Conservation (phyloP, 306 rosid genomes). For the Medicago arabica region DNA sequence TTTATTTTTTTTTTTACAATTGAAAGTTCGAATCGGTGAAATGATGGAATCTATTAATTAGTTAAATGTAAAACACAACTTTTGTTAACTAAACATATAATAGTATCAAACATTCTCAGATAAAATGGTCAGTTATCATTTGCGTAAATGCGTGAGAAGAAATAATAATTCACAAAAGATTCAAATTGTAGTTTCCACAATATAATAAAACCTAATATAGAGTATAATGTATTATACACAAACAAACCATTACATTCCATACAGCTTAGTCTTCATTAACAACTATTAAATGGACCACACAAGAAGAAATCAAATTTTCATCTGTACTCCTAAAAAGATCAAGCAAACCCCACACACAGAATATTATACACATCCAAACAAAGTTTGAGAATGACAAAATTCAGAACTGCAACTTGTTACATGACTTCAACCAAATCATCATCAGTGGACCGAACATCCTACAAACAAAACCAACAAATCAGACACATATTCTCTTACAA, state of each 20-base stretch:
- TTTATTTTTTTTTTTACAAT: too few relatives aligned
- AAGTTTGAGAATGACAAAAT: conserved; percentile 41
- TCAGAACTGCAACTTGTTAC: conserved; percentile 38
- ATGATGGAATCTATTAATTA: too few relatives aligned
- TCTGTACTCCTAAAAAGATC: conserved; percentile 49
- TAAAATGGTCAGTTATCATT: background rate
- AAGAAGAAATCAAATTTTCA: conserved; percentile 37
- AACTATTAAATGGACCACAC: background rate
- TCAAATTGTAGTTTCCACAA: background rate
- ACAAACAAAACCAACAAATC: background rate
- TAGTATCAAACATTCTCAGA: too few relatives aligned
- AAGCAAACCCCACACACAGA: conserved; percentile 51
- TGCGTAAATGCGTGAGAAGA: background rate
- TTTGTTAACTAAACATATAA: too few relatives aligned
- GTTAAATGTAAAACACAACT: too few relatives aligned
- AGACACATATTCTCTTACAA: conserved; percentile 4
- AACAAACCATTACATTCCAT: background rate
- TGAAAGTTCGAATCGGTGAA: too few relatives aligned
- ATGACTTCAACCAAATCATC: conserved; percentile 47
- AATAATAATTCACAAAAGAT: background rate
- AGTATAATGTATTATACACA: background rate
- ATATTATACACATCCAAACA: conserved; percentile 46
- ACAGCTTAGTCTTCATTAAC: background rate
- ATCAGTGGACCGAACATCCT: conserved; percentile 59
- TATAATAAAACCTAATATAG: background rate